Conservation (phyloP, 331 rosid genomes). For the Phaseolus coccineus region DNA sequence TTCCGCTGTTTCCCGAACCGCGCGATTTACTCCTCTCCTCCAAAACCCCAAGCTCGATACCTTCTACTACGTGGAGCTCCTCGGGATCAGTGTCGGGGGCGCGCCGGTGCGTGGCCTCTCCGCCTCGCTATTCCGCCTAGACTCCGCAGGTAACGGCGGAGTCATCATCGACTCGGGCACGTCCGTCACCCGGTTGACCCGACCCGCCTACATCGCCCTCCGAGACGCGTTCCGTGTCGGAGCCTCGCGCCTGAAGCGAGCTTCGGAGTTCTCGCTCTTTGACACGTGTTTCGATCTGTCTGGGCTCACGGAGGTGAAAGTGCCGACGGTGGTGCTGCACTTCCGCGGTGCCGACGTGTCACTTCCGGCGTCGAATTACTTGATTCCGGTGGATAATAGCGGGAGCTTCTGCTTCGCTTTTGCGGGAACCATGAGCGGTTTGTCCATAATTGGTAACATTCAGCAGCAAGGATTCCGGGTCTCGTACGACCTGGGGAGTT, state of each 20-base stretch:
- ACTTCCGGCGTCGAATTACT: conserved; percentile 82
- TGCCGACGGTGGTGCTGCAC: conserved; percentile 87
- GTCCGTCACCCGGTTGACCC: conserved; percentile 83
- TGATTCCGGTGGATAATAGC: conserved; percentile 84
- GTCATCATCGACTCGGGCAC: conserved; percentile 93
- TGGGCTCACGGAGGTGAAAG: conserved; percentile 74
- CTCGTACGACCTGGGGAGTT: conserved; percentile 69
- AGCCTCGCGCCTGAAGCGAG: conserved; percentile 62
- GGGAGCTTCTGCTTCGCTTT: conserved; percentile 94
- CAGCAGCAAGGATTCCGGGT: conserved; percentile 98
- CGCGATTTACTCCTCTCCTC: conserved; percentile 80
- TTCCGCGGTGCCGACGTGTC: conserved; percentile 81
- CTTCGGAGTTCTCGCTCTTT: conserved; percentile 82
- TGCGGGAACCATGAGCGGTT: conserved; percentile 84
- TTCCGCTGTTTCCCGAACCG: conserved; percentile 78
- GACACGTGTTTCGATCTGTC: conserved; percentile 89
- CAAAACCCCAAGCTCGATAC: conserved; percentile 81
- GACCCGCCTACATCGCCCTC: conserved; percentile 71
- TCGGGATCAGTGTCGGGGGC: conserved; percentile 87
- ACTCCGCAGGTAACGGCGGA: conserved; percentile 67
- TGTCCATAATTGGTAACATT: conserved; percentile 88
- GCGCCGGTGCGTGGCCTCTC: conserved; percentile 48
- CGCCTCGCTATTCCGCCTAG: conserved; percentile 48
- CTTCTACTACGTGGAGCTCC: conserved; percentile 82
- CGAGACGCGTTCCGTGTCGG: conserved; percentile 78